These are phyloP conservation scores for Vitis vinifera DNA, from an alignment of 164 flowering plant species.

Conservation along the genomic window DNA sequence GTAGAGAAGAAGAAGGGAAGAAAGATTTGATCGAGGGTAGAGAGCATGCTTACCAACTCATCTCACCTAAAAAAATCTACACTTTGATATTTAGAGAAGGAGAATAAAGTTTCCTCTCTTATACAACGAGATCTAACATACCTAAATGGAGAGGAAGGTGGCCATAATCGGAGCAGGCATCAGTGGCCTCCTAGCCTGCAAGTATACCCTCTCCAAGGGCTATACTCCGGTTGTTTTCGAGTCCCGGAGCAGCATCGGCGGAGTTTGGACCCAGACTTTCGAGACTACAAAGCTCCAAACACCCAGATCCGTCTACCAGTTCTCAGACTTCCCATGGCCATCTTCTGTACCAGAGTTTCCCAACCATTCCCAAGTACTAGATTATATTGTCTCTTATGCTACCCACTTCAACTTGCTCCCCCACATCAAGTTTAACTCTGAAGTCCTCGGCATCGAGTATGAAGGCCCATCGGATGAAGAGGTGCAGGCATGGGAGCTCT, in stretches of 20 bases:
- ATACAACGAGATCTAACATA: no score
- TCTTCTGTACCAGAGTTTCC: constrained; percentile 41
- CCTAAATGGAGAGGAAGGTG: constrained; percentile 34
- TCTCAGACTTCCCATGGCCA: constrained; percentile 82
- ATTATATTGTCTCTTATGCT: constrained; percentile 47
- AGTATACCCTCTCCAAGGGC: constrained; percentile 48
- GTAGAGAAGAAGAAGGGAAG: no score
- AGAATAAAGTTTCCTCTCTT: no score
- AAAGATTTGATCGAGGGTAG: no score
- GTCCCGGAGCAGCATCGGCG: constrained; percentile 24
- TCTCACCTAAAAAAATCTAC: no score
- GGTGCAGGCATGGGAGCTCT: constrained; percentile 30
- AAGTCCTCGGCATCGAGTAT: constrained; percentile 28
- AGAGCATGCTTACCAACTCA: no score
- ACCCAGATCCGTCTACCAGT: constrained; percentile 39
- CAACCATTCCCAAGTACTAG: constrained; percentile 34
- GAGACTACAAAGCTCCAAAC: constrained; percentile 57
- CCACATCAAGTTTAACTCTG: constrained; percentile 34
- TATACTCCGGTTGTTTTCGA: constrained; percentile 50
- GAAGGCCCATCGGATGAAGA: constrained; percentile 26
- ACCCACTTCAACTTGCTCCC: constrained; percentile 25
- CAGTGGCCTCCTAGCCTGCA: constrained; percentile 77
- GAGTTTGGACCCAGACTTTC: constrained; percentile 50
- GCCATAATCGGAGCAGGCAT: constrained; percentile 72
- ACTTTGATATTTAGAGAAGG: no score